Evolutionary conservation across 2,329 filamentous ascomycete species (phyloP).

Genomic region (Volutella citrinella): DNA sequence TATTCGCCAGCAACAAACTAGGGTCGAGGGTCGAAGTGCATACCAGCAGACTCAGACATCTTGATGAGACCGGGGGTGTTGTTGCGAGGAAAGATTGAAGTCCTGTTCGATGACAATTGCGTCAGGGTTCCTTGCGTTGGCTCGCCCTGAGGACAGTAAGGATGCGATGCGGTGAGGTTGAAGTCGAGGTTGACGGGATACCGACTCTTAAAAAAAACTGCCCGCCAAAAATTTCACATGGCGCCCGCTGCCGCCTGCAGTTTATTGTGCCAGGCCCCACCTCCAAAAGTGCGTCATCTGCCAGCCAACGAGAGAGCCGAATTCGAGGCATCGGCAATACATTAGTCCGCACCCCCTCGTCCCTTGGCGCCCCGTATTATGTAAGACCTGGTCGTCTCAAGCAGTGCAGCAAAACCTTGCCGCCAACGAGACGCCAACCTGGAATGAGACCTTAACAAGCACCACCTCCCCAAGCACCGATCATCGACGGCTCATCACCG

Average conservation of each 20-base stretch:
- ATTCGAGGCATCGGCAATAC: too few species aligned
- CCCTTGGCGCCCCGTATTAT: too few species aligned
- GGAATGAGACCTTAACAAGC: slow-evolving; percentile 38
- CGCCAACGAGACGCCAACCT: slow-evolving; percentile 37
- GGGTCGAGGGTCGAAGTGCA: too few species aligned
- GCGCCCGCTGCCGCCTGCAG: slow-evolving; percentile 16
- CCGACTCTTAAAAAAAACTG: slow-evolving; percentile 16
- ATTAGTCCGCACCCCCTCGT: slow-evolving; percentile 21
- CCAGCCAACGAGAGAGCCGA: too few species aligned
- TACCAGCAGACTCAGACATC: not conserved
- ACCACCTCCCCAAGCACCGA: slow-evolving; percentile 26
- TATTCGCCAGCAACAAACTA: too few species aligned
- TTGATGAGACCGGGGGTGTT: not conserved
- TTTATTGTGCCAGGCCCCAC: slow-evolving; percentile 6
- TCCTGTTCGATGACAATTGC: slow-evolving; percentile 14
- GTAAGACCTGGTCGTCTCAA: slow-evolving; percentile 27
- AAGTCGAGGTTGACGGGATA: slow-evolving; percentile 12
- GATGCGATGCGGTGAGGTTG: slow-evolving; percentile 10
- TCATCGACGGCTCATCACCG: slow-evolving; percentile 25
- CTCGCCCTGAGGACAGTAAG: slow-evolving; percentile 47
- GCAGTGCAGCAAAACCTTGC: slow-evolving; percentile 40
- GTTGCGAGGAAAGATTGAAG: not conserved
- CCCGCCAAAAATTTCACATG: slow-evolving; percentile 23
- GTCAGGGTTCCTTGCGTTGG: slow-evolving; percentile 61
- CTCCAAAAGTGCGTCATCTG: too few species aligned